These are phyloP conservation scores for Yamadazyma nakazawae DNA, from an alignment of 805 yeast genomes.

Conservation along the genomic window DNA sequence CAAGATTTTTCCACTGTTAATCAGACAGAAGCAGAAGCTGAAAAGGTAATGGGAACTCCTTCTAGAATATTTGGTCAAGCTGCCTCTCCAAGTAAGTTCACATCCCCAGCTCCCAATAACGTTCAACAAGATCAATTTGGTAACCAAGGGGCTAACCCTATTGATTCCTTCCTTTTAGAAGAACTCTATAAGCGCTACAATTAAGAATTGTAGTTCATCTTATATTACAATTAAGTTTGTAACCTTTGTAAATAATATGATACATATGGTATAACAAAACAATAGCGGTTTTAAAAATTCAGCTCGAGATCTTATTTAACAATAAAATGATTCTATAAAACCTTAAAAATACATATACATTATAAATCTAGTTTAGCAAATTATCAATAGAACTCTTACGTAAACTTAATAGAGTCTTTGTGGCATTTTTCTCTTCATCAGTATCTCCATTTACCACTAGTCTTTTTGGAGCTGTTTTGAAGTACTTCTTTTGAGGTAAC, in stretches of 20 bases:
- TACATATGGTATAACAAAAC: background rate
- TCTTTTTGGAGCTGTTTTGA: conserved; percentile 28
- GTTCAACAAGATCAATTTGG: background rate
- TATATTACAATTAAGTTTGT: background rate
- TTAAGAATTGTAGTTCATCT: background rate
- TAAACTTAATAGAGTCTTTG: conserved; percentile 36
- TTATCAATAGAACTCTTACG: conserved; percentile 41
- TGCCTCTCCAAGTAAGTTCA: background rate
- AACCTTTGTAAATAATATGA: background rate
- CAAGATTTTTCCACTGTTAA: background rate
- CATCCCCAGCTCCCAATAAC: background rate
- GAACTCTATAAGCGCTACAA: conserved; percentile 4
- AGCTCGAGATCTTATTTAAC: background rate
- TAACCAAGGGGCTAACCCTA: background rate
- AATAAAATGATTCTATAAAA: background rate
- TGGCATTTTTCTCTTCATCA: conserved; percentile 28
- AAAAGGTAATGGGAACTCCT: background rate
- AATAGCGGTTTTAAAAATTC: background rate
- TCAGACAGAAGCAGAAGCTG: background rate
- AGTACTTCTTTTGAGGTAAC: conserved; percentile 28
- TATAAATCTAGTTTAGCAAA: conserved; percentile 28
- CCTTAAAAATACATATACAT: background rate
- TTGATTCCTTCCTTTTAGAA: conserved; percentile 3
- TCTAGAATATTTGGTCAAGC: background rate
- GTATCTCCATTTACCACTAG: conserved; percentile 16